phyloP scores from a whole-genome alignment of 371 early-diverging fungal species.

The Capillidium rhysosporum region DNA sequence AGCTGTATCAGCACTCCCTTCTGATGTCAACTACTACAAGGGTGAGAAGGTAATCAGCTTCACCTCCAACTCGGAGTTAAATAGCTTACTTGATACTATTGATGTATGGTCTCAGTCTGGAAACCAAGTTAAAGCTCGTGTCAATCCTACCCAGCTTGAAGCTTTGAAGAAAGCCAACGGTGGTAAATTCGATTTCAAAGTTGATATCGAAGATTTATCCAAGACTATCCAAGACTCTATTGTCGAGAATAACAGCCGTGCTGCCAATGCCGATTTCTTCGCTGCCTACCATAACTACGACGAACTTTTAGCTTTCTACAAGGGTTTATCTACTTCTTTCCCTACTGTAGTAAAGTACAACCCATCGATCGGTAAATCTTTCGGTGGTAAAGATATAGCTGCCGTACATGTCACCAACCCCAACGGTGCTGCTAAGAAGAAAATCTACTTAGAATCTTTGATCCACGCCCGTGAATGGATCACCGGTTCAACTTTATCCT shows the following conservation, averaged over 20 bases:
- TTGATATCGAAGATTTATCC: neutral
- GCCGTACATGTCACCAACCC: slow-evolving; percentile 6
- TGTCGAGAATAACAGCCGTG: neutral
- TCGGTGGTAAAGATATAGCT: neutral
- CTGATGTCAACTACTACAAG: neutral
- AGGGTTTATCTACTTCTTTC: neutral
- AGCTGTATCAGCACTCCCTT: neutral
- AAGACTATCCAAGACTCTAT: neutral
- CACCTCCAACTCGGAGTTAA: neutral
- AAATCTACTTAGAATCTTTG: slow-evolving; percentile 5
- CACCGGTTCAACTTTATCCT: slow-evolving; percentile 6
- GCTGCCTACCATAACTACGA: neutral
- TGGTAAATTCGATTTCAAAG: neutral
- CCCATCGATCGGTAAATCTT: slow-evolving; percentile 7
- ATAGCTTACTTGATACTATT: neutral
- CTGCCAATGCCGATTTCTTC: neutral
- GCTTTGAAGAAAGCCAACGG: slow-evolving; percentile 1
- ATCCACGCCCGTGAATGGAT: slow-evolving; percentile 10
- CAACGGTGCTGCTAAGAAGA: slow-evolving; percentile 1
- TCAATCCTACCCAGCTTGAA: neutral
- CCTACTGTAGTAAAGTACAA: slow-evolving; percentile 1
- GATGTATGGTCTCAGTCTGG: slow-evolving; percentile 2
- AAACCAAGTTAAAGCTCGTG: neutral
- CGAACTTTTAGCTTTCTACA: slow-evolving; percentile 1
- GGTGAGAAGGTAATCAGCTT: neutral